Evolutionary conservation across 148 eudicot genomes (phyloP).

Genomic region (Cornus kousa): DNA sequence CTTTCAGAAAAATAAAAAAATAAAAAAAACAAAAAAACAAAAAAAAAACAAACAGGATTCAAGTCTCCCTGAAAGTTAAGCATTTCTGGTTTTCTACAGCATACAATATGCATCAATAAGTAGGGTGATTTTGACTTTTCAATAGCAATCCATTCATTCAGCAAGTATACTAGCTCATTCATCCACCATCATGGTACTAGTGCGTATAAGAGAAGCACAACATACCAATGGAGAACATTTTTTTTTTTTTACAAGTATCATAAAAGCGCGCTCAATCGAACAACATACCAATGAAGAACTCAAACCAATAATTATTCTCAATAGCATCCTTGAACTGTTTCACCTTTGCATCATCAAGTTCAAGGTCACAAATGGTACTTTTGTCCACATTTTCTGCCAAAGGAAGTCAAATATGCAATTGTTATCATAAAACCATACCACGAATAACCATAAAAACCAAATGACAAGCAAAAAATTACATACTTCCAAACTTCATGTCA

Average conservation of each 20-base stretch:
- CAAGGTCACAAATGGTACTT: slow-evolving; percentile 64
- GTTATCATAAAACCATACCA: not conserved
- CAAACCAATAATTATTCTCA: slow-evolving; percentile 92
- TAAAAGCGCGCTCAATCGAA: not conserved
- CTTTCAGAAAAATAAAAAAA: not conserved
- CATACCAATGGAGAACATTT: no score
- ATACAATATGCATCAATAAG: not conserved
- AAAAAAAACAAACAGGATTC: slow-evolving; percentile 5
- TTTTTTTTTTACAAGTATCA: not conserved
- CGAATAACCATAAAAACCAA: not conserved
- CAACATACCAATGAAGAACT: slow-evolving; percentile 83
- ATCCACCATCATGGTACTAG: not conserved
- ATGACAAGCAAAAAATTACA: slow-evolving; percentile 18
- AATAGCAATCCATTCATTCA: not conserved
- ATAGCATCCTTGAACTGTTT: slow-evolving; percentile 87
- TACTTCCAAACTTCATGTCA: slow-evolving; percentile 76
- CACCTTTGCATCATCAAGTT: slow-evolving; percentile 68
- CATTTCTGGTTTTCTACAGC: not conserved
- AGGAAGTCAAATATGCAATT: slow-evolving; percentile 5
- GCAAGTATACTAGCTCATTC: not conserved
- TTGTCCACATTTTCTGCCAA: slow-evolving; percentile 77
- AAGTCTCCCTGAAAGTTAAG: not conserved
- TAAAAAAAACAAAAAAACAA: no score
- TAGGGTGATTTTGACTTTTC: not conserved
- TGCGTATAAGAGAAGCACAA: no score